These are phyloP conservation scores for Pseudovirgaria hyperparasitica DNA, from an alignment of 2,329 filamentous ascomycete species.

Conservation along the genomic window DNA sequence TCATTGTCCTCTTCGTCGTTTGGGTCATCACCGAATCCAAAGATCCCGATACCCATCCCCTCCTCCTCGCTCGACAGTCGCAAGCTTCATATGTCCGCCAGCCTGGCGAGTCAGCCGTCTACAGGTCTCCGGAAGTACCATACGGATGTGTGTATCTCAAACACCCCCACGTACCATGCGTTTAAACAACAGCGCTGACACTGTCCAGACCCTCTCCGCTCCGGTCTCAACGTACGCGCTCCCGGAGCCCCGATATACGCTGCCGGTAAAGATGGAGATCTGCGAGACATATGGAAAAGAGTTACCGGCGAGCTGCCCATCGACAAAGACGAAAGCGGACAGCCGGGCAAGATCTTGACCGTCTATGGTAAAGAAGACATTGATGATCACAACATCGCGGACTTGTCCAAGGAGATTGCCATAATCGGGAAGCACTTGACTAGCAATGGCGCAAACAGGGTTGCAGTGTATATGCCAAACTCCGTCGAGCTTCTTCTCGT, in stretches of 20 bases:
- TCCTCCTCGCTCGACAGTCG: conserved; percentile 78
- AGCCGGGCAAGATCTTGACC: conserved; percentile 61
- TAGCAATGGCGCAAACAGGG: conserved; percentile 54
- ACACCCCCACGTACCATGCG: neutral
- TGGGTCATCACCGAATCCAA: conserved; percentile 58
- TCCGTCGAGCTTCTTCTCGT: conserved; percentile 75
- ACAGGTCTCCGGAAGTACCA: conserved; percentile 71
- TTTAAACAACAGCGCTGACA: conserved; percentile 10
- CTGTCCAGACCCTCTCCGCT: conserved; percentile 20
- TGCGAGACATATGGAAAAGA: conserved; percentile 81
- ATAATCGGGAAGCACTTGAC: conserved; percentile 68
- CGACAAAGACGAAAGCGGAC: conserved; percentile 48
- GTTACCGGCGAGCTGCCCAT: conserved; percentile 52
- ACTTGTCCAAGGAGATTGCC: conserved; percentile 76
- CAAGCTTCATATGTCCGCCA: conserved; percentile 67
- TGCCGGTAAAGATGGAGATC: conserved; percentile 70
- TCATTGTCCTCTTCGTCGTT: conserved; percentile 53
- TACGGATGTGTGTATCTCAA: conserved; percentile 47
- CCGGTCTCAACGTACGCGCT: conserved; percentile 58
- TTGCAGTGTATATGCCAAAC: conserved; percentile 87
- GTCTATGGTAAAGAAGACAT: conserved; percentile 65
- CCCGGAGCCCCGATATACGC: conserved; percentile 71
- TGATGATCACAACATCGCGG: conserved; percentile 55
- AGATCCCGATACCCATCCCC: conserved; percentile 84
- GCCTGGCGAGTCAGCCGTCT: conserved; percentile 72